Base-by-base conservation (phyloP, 202 grass and related monocot species). In the Hordeum pubiflorum region DNA sequence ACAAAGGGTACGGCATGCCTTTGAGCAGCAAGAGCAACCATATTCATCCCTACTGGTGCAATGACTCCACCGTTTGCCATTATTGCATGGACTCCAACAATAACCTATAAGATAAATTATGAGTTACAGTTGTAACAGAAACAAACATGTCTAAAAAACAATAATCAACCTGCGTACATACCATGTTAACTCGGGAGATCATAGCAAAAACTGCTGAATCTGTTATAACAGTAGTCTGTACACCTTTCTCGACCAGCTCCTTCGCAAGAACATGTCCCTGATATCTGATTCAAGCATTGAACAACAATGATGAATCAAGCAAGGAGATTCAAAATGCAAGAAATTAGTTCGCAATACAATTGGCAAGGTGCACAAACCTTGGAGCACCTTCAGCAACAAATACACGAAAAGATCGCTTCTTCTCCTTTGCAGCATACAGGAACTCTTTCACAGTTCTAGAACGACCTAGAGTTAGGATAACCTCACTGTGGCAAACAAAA, bases 101-200 rank as follows among this genome's bases (percentile, higher is more conserved):
- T 98, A 57, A 98, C 92, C 92, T 98, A 64, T 34, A 43, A 89
- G 18, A 76, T 83, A 32, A 74, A 86, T 84, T 44, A 69, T 38
- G 27, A 74, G 48, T 54, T 70, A 61, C 32, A 74, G 26, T 58
- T 78, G 22, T 44, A 62, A 68, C 29, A 15, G 70, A 84, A 75
- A 82, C 29, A 77, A 84, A 59, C 12, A 85, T 23, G 27, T 36
- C 23, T 48, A 36, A 0, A 75, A 34, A 61, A 58, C 21, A 77
- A 69, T 72, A 61, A 39, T 37, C 14, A 79, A 54, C 48, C 63
- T 82, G 13, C 1, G n/a, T 7, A 50, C 74, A 33, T 89, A 98
- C 92, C 96, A 98, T 98, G 79, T 98, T 98, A 79, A 98, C 96
- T 83, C 92, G 84, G 32, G 92, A 98, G 58, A 98, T 98, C 92